Evolutionary conservation across 176 grass and related monocot species (phyloP).

Genomic region (maize (Zea mays)): DNA sequence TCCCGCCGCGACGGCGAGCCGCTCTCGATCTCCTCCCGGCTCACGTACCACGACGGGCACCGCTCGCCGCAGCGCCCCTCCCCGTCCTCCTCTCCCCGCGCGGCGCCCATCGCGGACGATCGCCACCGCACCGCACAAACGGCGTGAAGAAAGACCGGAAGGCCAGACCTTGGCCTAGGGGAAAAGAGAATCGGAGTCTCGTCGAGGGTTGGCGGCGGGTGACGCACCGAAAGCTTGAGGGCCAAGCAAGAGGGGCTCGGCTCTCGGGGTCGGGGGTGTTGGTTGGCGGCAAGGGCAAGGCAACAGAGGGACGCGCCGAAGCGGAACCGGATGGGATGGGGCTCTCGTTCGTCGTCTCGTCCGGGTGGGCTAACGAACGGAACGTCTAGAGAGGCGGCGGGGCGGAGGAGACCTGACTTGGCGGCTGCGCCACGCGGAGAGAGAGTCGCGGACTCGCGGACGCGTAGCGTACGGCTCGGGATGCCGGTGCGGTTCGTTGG

Average conservation of each 20-base stretch:
- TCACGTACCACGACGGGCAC: slow-evolving; percentile 41
- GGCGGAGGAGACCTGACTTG: slow-evolving; percentile 37
- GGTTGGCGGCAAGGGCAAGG: neutral
- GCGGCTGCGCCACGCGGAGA: slow-evolving; percentile 12
- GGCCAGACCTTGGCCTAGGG: neutral
- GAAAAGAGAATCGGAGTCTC: neutral
- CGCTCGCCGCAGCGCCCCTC: neutral
- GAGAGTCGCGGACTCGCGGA: neutral
- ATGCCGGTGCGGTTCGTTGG: neutral
- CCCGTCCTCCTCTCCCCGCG: neutral
- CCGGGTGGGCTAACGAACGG: neutral
- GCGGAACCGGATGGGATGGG: too few relatives aligned
- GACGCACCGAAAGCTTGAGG: neutral
- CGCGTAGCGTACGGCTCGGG: neutral
- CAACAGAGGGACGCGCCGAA: neutral
- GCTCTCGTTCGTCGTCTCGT: neutral
- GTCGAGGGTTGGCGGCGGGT: neutral
- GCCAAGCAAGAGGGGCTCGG: neutral
- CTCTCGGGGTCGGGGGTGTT: neutral
- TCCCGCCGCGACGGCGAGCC: slow-evolving; percentile 61
- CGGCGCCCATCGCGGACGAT: neutral
- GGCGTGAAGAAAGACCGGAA: neutral
- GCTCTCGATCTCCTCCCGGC: slow-evolving; percentile 58
- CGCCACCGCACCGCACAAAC: neutral
- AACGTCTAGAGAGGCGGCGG: neutral